phyloP scores from a whole-genome alignment of 371 early-diverging fungal species.

The Apophysomyces variabilis region DNA sequence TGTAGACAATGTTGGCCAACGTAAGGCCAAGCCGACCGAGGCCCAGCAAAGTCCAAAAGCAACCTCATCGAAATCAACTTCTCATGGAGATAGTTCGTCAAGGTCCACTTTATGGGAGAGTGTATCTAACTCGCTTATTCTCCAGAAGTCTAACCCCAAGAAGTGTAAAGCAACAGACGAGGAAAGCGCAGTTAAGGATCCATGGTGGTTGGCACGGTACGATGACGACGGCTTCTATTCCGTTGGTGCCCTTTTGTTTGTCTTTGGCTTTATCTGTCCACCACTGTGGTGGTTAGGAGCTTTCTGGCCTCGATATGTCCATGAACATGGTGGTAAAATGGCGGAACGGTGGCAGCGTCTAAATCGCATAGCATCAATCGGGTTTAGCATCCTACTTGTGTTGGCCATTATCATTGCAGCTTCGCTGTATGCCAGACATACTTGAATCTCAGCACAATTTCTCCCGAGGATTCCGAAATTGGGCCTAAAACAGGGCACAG shows the following conservation, averaged over 20 bases:
- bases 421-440: neutral
- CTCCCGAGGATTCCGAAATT: too few species aligned
- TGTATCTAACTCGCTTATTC: conserved; percentile 41
- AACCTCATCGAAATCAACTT: too few species aligned
- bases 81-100: neutral
- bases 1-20: too few species aligned
- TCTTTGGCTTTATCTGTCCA: conserved; percentile 52
- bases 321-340: conserved; percentile 45
- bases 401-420: conserved; percentile 34
- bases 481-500: too few species aligned
- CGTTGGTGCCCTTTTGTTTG: conserved; percentile 36
- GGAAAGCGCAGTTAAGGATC: conserved; percentile 13
- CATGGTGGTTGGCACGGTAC: conserved; percentile 36
- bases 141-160: neutral
- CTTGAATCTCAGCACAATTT: too few species aligned
- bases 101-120: neutral
- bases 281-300: conserved; percentile 54
- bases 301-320: conserved; percentile 35
- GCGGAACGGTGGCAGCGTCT: conserved; percentile 50
- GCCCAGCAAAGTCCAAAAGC: neutral
- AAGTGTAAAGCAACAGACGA: neutral
- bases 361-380: conserved; percentile 48
- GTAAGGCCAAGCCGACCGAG: neutral
- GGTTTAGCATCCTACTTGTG: conserved; percentile 44
- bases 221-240: conserved; percentile 44